Base-by-base conservation (phyloP, 495 filamentous ascomycete genomes). In the Aspergillus heteromorphus region DNA sequence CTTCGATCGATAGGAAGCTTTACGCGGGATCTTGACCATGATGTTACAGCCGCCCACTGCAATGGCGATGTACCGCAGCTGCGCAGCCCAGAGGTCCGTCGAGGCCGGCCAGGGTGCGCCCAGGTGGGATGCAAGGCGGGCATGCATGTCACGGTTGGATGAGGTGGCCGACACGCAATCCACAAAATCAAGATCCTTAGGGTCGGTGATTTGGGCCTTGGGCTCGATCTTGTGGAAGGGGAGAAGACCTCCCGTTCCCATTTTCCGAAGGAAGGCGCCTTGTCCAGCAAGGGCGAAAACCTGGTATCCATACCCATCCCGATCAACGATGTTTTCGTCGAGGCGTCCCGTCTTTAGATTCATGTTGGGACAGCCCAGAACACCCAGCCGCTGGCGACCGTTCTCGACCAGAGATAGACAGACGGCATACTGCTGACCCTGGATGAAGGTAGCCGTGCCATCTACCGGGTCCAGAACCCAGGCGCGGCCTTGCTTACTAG, bases 391-490 rank as follows among this genome's bases (percentile, higher is more conserved):
- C 45, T 83, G 63, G 18, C 67, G 53, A 1, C 73, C 74, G 38
- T 82, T 66, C 11, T 71, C 67, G 0, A 83, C 63, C 11, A 88
- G 66, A 0, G 80, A 75, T 6, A 86, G 77, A 40, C 78, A 83
- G 6, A 84, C 83, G 0, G 82, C 84, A 53, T 87, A 89, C 57
- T 87, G 83, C 59, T 84, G 70, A 31, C 79, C 78, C 7, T 66
- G 66, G 13, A 89, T 77, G 50, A 84, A 89, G 2, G 82, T 84
- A 34, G 79, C 79, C 0, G 86, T 89, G 20, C 86, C 86, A 55
- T 89, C 86, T 42, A 89, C 85, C 0, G 86, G 86, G 61, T 89
- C 86, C 30, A 89, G 77, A 3, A 86, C 80, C 85, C 85, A 89
- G 1, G 79, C 70, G 4, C 78, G 64, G 2, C 71, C 65, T 1